These are phyloP conservation scores for Ammopiptanthus mongolicus DNA, from an alignment of 306 rosid species.

Conservation along the genomic window DNA sequence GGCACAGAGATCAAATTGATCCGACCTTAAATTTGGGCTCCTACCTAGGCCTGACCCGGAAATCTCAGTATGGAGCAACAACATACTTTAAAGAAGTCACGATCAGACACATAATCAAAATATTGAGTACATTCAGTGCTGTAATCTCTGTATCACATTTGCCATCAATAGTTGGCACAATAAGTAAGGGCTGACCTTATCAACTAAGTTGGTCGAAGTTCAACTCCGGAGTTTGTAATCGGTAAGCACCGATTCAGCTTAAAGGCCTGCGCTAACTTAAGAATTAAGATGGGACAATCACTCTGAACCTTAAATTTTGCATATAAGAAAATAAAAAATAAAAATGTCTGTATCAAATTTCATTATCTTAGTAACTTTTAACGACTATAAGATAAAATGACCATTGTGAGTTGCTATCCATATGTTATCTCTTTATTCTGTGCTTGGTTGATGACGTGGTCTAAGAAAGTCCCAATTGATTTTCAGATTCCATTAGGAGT, in stretches of 20 bases:
- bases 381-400: neutral
- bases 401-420: neutral
- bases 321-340: no score
- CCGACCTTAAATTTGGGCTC: no score
- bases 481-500: conserved; percentile 95
- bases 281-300: no score
- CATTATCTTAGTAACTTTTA: neutral
- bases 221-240: no score
- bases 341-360: neutral
- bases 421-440: neutral
- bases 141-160: neutral
- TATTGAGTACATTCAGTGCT: neutral
- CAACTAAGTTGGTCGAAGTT: no score
- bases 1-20: no score
- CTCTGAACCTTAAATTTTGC: no score
- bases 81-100: neutral
- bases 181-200: no score
- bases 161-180: neutral
- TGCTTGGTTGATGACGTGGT: neutral
- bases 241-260: no score
- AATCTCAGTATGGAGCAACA: no score
- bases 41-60: no score
- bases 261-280: no score
- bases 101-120: neutral
- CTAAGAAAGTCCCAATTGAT: conserved; percentile 17